phyloP scores from a whole-genome alignment of 768 basidiomycete species.

The Vararia minispora region DNA sequence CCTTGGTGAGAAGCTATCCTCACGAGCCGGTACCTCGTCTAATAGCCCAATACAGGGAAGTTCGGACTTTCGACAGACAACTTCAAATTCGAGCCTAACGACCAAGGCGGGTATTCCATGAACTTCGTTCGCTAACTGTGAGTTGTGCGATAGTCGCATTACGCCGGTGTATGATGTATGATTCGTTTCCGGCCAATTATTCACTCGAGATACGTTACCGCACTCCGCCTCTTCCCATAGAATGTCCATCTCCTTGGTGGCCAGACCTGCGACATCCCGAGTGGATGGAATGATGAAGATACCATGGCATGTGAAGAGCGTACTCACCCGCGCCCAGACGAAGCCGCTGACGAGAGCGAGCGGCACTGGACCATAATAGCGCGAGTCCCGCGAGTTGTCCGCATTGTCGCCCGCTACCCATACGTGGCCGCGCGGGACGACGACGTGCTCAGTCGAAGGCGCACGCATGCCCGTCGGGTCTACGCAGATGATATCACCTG shows the following conservation, averaged over 20 bases:
- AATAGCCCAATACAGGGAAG: too few relatives aligned
- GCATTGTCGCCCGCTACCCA: conserved; percentile 93
- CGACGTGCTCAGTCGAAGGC: conserved; percentile 60
- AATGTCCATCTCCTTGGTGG: too few relatives aligned
- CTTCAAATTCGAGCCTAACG: conserved; percentile 92
- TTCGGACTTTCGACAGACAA: conserved; percentile 95
- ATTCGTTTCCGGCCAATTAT: too few relatives aligned
- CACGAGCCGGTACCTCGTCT: not conserved
- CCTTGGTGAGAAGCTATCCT: conserved; percentile 42
- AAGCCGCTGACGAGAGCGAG: conserved; percentile 64
- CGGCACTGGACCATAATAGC: conserved; percentile 88
- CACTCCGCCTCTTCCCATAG: too few relatives aligned
- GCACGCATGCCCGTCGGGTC: conserved; percentile 67
- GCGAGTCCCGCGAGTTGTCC: conserved; percentile 73
- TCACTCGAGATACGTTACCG: too few relatives aligned
- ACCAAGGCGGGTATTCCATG: conserved; percentile 92
- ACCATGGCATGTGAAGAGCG: not conserved
- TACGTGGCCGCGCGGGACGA: conserved; percentile 75
- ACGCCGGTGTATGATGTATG: too few relatives aligned
- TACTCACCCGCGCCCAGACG: conserved; percentile 50
- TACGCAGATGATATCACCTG: conserved; percentile 81
- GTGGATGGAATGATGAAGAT: not conserved
- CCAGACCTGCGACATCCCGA: too few relatives aligned
- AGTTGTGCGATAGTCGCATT: too few relatives aligned
- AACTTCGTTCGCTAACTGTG: conserved; percentile 65